Percentiles rank a stretch among this genome's conserved stretches.
Evolutionary conservation across 2,329 filamentous ascomycete genomes (phyloP).

Genomic region (Ramichloridium luteum): DNA sequence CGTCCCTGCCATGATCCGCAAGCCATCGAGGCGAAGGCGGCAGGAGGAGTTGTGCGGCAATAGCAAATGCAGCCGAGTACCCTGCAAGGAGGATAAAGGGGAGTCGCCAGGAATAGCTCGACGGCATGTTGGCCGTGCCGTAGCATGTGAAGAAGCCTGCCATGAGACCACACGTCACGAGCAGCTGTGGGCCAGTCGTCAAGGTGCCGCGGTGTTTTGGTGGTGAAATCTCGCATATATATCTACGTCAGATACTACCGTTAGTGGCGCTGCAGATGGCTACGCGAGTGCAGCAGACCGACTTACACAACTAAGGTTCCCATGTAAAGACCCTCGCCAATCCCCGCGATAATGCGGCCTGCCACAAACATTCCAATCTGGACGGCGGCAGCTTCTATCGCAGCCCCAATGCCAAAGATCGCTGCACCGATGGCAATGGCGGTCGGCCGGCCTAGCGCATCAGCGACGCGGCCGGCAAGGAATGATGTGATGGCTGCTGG

Average conservation of each 20-base stretch:
- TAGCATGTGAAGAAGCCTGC: slow-evolving; percentile 30
- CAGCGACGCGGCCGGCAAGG: slow-evolving; percentile 38
- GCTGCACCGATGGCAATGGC: slow-evolving; percentile 8
- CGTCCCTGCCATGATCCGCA: neutral
- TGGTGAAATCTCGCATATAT: slow-evolving; percentile 29
- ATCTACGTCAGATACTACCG: too few relatives aligned
- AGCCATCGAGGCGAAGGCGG: neutral
- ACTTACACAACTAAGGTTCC: slow-evolving; percentile 24
- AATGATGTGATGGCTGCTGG: slow-evolving; percentile 46
- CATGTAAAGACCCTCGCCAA: slow-evolving; percentile 34
- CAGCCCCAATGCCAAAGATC: slow-evolving; percentile 10
- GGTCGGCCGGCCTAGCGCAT: slow-evolving; percentile 12
- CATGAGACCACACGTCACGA: slow-evolving; percentile 33
- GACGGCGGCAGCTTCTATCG: slow-evolving; percentile 17
- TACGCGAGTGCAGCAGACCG: too few relatives aligned
- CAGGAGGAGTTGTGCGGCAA: neutral
- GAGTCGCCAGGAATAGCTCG: neutral
- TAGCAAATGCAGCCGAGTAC: neutral
- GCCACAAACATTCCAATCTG: slow-evolving; percentile 20
- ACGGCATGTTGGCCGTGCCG: neutral
- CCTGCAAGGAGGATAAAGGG: neutral
- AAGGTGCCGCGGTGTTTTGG: slow-evolving; percentile 32
- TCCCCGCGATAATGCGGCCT: slow-evolving; percentile 20
- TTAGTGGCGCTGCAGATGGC: too few relatives aligned
- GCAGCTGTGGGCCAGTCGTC: slow-evolving; percentile 10